phyloP scores from a whole-genome alignment of 192 early-diverging fungal genomes.

The Coemansia sp. region DNA sequence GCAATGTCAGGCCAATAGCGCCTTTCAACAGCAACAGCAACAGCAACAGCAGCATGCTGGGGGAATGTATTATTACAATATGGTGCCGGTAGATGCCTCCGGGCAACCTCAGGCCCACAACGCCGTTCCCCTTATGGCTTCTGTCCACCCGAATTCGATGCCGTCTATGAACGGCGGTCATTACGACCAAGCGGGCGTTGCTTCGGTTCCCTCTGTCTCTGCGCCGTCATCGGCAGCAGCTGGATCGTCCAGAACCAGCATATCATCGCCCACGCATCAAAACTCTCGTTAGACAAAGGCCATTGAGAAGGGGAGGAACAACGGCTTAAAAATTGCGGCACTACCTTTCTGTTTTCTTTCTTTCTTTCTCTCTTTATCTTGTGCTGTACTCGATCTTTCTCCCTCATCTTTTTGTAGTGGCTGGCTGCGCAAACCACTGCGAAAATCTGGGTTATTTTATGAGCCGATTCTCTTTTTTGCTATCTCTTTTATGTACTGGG shows the following conservation, averaged over 20 bases:
- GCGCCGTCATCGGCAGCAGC: conserved; percentile 3
- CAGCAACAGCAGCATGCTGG: conserved; percentile 19
- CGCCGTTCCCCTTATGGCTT: conserved; percentile 23
- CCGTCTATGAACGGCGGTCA: neutral
- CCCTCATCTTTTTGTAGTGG: neutral
- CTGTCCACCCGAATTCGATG: conserved; percentile 14
- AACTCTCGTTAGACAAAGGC: conserved; percentile 1
- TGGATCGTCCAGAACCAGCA: conserved; percentile 3
- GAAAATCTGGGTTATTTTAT: no score
- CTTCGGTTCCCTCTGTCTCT: neutral
- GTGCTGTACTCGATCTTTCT: neutral
- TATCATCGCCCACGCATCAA: conserved; percentile 6
- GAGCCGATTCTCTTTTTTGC: neutral
- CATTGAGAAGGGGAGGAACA: no score
- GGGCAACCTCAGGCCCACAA: conserved; percentile 8
- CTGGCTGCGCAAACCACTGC: no score
- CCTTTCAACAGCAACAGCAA: conserved; percentile 23
- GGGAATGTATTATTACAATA: conserved; percentile 41
- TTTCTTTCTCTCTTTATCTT: neutral
- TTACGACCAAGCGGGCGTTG: conserved; percentile 6
- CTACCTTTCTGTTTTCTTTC: neutral
- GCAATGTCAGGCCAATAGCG: conserved; percentile 8
- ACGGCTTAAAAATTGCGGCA: no score
- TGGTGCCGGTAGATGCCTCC: conserved; percentile 27
- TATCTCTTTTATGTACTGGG: conserved; percentile 3